A percentile compares a stretch with the other conserved stretches of the same genome.
Conservation (phyloP, 768 basidiomycete species). For the Russula olivacea region DNA sequence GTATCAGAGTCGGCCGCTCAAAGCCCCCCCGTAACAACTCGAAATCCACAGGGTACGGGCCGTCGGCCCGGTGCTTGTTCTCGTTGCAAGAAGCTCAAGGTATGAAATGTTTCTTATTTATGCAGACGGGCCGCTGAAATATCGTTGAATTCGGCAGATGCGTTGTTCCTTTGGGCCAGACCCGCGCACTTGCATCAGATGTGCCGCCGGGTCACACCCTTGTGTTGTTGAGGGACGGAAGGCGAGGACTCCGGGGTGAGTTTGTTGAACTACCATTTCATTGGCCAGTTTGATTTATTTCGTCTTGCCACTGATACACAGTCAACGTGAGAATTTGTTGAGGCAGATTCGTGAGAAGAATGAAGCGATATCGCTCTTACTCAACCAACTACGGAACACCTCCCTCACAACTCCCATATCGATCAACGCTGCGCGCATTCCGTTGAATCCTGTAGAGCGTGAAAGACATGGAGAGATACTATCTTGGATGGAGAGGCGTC, state of each 20-base stretch:
- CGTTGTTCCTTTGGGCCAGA: constrained; percentile 22
- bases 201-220: constrained; percentile 29
- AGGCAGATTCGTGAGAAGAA: constrained; percentile 33
- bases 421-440: constrained; percentile 29
- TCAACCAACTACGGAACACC: constrained; percentile 29
- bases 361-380: constrained; percentile 28
- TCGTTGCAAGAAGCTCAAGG: constrained; percentile 30
- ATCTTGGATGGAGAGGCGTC: constrained; percentile 31
- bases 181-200: constrained; percentile 17
- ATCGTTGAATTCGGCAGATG: neutral
- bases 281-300: neutral
- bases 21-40: neutral
- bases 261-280: neutral
- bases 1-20: neutral
- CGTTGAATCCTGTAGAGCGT: constrained; percentile 27
- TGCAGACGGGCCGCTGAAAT: neutral
- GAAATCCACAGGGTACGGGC: neutral
- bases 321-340: constrained; percentile 31
- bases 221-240: constrained; percentile 33
- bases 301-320: neutral
- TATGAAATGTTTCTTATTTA: constrained; percentile 7
- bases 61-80: constrained; percentile 28
- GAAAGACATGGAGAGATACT: constrained; percentile 30
- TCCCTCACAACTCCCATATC: constrained; percentile 31
- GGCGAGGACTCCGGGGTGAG: constrained; percentile 33